Evolutionary conservation across 257 asterid genomes (phyloP).

Genomic region (Gentiana dahurica): DNA sequence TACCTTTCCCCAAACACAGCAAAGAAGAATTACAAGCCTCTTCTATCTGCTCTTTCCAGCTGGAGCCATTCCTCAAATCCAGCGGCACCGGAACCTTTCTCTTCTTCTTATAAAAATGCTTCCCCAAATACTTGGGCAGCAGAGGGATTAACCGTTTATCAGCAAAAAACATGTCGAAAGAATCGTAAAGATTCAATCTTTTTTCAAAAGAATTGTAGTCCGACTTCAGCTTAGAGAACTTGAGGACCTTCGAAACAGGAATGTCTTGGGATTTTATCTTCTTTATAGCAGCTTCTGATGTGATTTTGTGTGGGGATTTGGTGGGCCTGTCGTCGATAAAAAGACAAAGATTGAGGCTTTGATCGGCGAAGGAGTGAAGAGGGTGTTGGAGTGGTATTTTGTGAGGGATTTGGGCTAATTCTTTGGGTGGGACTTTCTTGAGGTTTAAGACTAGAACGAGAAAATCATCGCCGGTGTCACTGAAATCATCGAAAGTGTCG

Average conservation of each 20-base stretch:
- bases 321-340: constrained; percentile 52
- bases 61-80: constrained; percentile 33
- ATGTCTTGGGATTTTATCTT: constrained; percentile 24
- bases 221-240: constrained; percentile 56
- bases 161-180: constrained; percentile 54
- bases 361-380: constrained; percentile 11
- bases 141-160: constrained; percentile 24
- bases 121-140: constrained; percentile 59
- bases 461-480: constrained; percentile 26
- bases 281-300: constrained; percentile 34
- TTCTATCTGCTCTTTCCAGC: constrained; percentile 74
- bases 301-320: constrained; percentile 22
- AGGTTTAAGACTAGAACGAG: constrained; percentile 63
- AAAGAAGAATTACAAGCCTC: constrained; percentile 35
- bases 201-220: constrained; percentile 54
- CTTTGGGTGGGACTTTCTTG: constrained; percentile 38
- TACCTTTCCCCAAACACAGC: constrained; percentile 65
- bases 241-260: constrained; percentile 36
- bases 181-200: constrained; percentile 35
- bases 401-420: constrained; percentile 30
- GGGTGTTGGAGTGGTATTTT: constrained; percentile 46
- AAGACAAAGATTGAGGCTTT: constrained; percentile 38
- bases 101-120: constrained; percentile 65
- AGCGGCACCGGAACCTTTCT: constrained; percentile 56
- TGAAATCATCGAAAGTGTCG: constrained; percentile 9